Base-by-base conservation (phyloP, 2,329 filamentous ascomycete genomes). In the Colletotrichum abscissum region DNA sequence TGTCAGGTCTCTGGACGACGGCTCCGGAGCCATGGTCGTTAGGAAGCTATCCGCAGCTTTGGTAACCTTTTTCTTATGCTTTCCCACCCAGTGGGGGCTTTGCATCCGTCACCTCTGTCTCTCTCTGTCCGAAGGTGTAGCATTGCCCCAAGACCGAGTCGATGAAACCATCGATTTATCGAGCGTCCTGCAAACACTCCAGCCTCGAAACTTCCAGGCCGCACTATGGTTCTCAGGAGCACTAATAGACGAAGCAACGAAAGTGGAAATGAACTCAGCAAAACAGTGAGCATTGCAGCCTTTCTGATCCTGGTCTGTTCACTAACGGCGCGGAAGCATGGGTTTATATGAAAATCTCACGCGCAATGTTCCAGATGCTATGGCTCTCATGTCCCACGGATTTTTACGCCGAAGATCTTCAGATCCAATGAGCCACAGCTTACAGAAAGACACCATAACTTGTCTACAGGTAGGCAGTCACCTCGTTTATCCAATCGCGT, bases 11-110 rank as follows among this genome's bases (percentile, higher is more conserved):
- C 80, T 92, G 12, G 80, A 82, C 12, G 85, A 87, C 63, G 86
- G 85, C 1, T 87, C 87, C 5, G 88, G 89, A 3, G 84, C 87
- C 4, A 86, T 95, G 66, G 92, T 95, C 7, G 86, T 90, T 24
- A 90, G 91, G 76, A 97, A 97, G 82, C 86, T 96, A 28, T 93
- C 92, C 76, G 92, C 93, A n/a, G 93, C 93, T 7, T 83, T 96
- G 7, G 92, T 93, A 19, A 92, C 92, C 24, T 95, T 92, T 79
- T 95, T 94, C 78, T 86, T 94, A 38, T 92, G 92, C 71, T 93
- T 93, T 74, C 90, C 93, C 12, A 83, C 87, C 12, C 84, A 89
- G 6, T 96, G 94, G 93, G 84, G 86, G n/a, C 84, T 84, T 63
- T 94, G 92, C 74, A 81, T 95, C 42, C 87, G 86, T 49, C 91